phyloP scores from a whole-genome alignment of 148 eudicot genomes.

The Rhododendron ovatum region DNA sequence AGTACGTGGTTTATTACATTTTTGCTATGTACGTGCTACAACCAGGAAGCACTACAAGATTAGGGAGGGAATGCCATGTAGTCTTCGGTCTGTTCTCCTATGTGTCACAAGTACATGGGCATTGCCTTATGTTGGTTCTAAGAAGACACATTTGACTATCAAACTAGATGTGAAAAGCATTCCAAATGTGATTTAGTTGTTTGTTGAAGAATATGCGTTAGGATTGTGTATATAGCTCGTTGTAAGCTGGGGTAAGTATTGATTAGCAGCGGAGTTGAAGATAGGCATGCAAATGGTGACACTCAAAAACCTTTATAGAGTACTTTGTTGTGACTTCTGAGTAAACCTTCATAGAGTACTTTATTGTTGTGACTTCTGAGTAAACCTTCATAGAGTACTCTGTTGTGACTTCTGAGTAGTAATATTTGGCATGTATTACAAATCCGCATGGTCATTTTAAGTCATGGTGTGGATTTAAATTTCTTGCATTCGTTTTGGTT shows the following conservation, averaged over 20 bases:
- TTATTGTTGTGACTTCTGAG: neutral
- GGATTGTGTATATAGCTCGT: neutral
- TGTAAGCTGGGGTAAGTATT: neutral
- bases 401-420: neutral
- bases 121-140: neutral
- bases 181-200: neutral
- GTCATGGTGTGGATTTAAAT: neutral
- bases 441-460: neutral
- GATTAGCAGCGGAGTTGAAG: neutral
- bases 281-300: neutral
- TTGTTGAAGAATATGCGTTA: neutral
- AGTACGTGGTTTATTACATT: neutral
- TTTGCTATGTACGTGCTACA: too few relatives aligned
- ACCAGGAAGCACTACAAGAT: too few relatives aligned
- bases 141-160: neutral
- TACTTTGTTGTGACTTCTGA: neutral
- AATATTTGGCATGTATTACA: neutral
- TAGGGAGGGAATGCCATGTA: too few relatives aligned
- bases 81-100: neutral
- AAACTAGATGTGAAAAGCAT: neutral
- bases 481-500: neutral
- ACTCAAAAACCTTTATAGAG: neutral
- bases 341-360: neutral
- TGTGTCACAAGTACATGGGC: neutral
- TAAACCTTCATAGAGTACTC: neutral